Evolutionary conservation across 1,284 basidiomycete genomes (phyloP).

Genomic region (Apiotrichum brassicae): DNA sequence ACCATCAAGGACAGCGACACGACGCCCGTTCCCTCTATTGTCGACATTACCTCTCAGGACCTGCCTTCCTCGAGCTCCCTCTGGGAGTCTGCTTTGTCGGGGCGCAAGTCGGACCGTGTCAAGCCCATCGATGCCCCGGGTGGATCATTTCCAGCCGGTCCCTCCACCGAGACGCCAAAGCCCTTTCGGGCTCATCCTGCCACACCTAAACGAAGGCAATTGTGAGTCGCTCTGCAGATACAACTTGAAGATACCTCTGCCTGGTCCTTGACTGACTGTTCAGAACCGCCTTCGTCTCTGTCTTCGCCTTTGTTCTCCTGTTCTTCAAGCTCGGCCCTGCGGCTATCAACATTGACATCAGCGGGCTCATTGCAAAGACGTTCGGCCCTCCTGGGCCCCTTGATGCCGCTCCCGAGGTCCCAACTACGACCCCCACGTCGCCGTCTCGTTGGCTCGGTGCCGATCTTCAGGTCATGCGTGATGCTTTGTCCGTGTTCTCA

Average conservation of each 20-base stretch:
- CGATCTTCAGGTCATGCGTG: slow-evolving; percentile 5
- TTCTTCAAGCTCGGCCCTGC: slow-evolving; percentile 1
- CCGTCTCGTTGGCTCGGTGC: background rate
- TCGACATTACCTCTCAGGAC: background rate
- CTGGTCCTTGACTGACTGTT: slow-evolving; percentile 1
- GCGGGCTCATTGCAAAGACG: background rate
- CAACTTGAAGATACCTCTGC: too few species aligned
- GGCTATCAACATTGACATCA: background rate
- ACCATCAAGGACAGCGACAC: background rate
- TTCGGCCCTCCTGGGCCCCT: background rate
- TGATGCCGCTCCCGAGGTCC: background rate
- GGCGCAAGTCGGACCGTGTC: background rate
- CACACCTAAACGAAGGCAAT: slow-evolving; percentile 2
- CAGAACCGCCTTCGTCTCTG: slow-evolving; percentile 3
- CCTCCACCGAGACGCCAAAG: background rate
- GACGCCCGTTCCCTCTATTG: slow-evolving; percentile 6
- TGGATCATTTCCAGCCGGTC: too few species aligned
- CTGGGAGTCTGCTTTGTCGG: background rate
- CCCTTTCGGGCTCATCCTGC: slow-evolving; percentile 8
- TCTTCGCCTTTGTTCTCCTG: slow-evolving; percentile 2
- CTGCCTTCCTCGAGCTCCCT: background rate
- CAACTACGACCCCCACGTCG: background rate
- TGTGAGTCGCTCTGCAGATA: slow-evolving; percentile 2
- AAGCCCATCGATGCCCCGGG: background rate
- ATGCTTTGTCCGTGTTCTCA: slow-evolving; percentile 1